Evolutionary conservation across 805 yeast species (phyloP).

Genomic region (Dipodascopsis uninucleata): DNA sequence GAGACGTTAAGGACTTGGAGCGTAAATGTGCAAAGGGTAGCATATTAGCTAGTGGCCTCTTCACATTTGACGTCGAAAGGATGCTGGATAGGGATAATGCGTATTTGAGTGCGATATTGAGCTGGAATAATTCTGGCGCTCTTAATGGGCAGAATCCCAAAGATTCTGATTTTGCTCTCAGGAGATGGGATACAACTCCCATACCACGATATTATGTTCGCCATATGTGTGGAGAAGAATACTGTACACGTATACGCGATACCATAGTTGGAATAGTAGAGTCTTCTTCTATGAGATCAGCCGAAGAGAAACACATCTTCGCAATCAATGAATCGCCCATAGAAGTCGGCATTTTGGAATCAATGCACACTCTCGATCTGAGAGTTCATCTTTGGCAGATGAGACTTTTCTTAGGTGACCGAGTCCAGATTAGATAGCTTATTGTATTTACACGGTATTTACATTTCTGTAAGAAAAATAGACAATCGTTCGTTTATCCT

Average conservation of each 20-base stretch:
- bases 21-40: too few species aligned
- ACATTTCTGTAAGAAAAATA: too few species aligned
- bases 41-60: too few species aligned
- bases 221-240: not conserved
- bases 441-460: too few species aligned
- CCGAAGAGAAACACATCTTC: not conserved
- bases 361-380: not conserved
- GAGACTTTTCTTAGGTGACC: not conserved
- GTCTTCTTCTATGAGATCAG: not conserved
- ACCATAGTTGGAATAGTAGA: not conserved
- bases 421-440: too few species aligned
- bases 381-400: not conserved
- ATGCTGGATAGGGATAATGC: too few species aligned
- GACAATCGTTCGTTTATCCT: too few species aligned
- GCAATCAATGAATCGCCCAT: not conserved
- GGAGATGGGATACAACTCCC: not conserved
- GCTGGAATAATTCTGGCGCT: too few species aligned
- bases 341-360: not conserved
- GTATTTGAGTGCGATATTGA: too few species aligned
- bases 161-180: not conserved
- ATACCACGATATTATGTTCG: not conserved
- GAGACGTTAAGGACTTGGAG: too few species aligned
- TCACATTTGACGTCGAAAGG: too few species aligned
- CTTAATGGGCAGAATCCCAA: too few species aligned
- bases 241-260: not conserved